These are phyloP conservation scores for Ambrosiella beaveri DNA, from an alignment of 2,329 filamentous ascomycete genomes.

Conservation along the genomic window DNA sequence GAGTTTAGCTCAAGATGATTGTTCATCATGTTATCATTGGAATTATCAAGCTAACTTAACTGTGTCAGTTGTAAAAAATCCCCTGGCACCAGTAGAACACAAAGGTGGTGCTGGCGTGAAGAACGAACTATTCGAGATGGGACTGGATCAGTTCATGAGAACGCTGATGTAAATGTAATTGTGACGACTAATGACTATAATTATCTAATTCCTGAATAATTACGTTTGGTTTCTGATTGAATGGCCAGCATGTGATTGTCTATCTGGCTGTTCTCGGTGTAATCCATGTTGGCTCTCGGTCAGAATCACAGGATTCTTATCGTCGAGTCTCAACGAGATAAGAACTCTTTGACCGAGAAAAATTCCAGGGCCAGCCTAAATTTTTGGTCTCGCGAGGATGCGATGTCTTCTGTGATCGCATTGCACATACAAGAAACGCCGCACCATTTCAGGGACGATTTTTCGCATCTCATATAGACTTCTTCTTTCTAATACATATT, in stretches of 20 bases:
- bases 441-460: not conserved
- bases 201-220: not conserved
- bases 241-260: not conserved
- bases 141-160: slow-evolving; percentile 61
- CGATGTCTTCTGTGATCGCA: slow-evolving; percentile 7
- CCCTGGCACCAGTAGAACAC: slow-evolving; percentile 50
- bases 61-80: slow-evolving; percentile 49
- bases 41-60: not conserved
- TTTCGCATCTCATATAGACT: not conserved
- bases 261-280: not conserved
- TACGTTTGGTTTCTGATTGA: not conserved
- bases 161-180: slow-evolving; percentile 35
- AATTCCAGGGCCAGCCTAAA: slow-evolving; percentile 8
- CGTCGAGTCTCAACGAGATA: slow-evolving; percentile 3
- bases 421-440: not conserved
- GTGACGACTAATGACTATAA: slow-evolving; percentile 6
- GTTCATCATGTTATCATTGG: not conserved
- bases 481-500: not conserved
- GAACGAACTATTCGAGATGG: slow-evolving; percentile 54
- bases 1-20: slow-evolving; percentile 17
- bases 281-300: slow-evolving; percentile 3
- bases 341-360: slow-evolving; percentile 11
- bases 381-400: slow-evolving; percentile 9
- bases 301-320: not conserved
- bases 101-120: slow-evolving; percentile 50